A percentile compares a stretch with the other conserved stretches of the same genome.
These are phyloP conservation scores for Hsuehochloa calcarea DNA, from an alignment of 176 grass and related monocot species.

Conservation along the genomic window DNA sequence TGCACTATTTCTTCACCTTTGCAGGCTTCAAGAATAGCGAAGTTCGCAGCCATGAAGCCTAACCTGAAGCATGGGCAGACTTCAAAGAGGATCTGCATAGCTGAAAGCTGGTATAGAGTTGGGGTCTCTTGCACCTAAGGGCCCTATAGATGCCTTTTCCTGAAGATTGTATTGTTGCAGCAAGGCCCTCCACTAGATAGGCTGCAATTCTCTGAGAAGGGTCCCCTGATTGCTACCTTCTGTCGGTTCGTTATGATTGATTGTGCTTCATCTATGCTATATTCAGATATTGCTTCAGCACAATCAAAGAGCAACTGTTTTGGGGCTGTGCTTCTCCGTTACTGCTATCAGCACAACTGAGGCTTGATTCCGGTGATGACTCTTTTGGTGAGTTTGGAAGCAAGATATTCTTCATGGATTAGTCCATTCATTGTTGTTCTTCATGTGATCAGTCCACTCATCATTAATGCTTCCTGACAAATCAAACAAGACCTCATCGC, in stretches of 20 bases:
- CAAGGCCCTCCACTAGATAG: slow-evolving; percentile 73
- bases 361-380: slow-evolving; percentile 56
- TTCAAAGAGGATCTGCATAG: slow-evolving; percentile 83
- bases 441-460: slow-evolving; percentile 7
- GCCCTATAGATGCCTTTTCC: slow-evolving; percentile 67
- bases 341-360: slow-evolving; percentile 40
- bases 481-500: slow-evolving; percentile 50
- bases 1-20: slow-evolving; percentile 67
- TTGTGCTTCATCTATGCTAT: slow-evolving; percentile 50
- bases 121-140: slow-evolving; percentile 75
- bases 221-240: slow-evolving; percentile 68
- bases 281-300: slow-evolving; percentile 59
- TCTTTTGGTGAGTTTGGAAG: slow-evolving; percentile 58
- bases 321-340: slow-evolving; percentile 35
- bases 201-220: slow-evolving; percentile 68
- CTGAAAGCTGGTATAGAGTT: slow-evolving; percentile 62
- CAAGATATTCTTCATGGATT: slow-evolving; percentile 48
- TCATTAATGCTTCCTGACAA: slow-evolving; percentile 31
- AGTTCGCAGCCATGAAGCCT: slow-evolving; percentile 75
- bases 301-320: slow-evolving; percentile 76
- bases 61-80: slow-evolving; percentile 76
- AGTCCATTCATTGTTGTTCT: slow-evolving; percentile 38
- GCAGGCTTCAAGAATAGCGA: slow-evolving; percentile 66
- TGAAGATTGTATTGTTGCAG: slow-evolving; percentile 67
- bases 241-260: slow-evolving; percentile 65